Evolutionary conservation across 129 eudicot species (phyloP).

Genomic region (Helichrysum umbraculigerum): DNA sequence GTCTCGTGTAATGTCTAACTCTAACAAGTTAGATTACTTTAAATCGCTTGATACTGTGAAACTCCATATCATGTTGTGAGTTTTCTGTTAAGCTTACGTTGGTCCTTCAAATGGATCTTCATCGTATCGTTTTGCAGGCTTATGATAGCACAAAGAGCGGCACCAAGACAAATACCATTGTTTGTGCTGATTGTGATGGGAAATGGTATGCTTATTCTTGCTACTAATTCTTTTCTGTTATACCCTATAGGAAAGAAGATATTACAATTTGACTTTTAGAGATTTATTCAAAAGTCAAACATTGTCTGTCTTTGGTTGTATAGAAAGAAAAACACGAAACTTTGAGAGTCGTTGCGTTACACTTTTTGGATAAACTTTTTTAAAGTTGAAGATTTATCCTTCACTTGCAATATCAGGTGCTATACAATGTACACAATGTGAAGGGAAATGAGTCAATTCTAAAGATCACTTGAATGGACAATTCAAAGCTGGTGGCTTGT

Average conservation of each 20-base stretch:
- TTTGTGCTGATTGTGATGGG: conserved; percentile 68
- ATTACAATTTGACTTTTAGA: background rate
- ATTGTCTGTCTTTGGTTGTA: background rate
- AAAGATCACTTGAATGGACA: conserved; percentile 74
- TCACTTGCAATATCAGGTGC: conserved; percentile 41
- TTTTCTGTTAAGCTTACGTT: background rate
- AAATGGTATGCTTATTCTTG: conserved; percentile 43
- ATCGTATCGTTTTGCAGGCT: conserved; percentile 49
- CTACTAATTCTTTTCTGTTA: background rate
- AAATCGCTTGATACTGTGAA: background rate
- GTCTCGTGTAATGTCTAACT: background rate
- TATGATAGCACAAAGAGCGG: conserved; percentile 15
- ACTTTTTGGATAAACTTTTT: background rate
- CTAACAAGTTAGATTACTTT: background rate
- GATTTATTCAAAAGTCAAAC: background rate
- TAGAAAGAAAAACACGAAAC: background rate
- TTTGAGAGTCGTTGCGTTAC: background rate
- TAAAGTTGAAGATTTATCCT: background rate
- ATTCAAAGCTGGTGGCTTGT: conserved; percentile 66
- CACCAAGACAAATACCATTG: conserved; percentile 46
- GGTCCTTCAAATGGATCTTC: background rate
- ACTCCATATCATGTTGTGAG: background rate
- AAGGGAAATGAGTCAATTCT: conserved; percentile 67
- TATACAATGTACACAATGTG: conserved; percentile 47
- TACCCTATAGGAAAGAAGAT: background rate